Evolutionary conservation across 2,329 filamentous ascomycete genomes (phyloP), one percentile per base, ranked within the genome.

Genomic region (Pseudophaeomoniella oleicola): DNA sequence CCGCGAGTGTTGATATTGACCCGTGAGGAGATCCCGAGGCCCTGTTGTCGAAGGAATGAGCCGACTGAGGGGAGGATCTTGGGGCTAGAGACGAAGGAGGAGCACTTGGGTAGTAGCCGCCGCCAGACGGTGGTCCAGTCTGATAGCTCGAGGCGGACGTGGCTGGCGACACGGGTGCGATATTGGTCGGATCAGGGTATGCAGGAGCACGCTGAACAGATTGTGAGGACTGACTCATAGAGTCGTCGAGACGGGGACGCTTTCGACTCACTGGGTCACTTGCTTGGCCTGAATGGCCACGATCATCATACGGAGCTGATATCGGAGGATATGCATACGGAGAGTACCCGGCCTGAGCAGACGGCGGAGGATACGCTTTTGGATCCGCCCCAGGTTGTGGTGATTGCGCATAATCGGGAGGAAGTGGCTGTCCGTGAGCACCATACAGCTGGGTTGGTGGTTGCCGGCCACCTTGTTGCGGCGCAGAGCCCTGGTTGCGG

Each of bases 391-490:
- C 44, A 35, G 46, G 48, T 15, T 48, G 47, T n/a, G n/a, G n/a
- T 12, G 51, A 46, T 35, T 54, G 56, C 22, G 55, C 55, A 42
- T 64, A 62, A 41, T 58, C 55, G 29, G 61, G 57, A 31, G 60
- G 58, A 19, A 66, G 54, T 34, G 62, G 64, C 44, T 67, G 64
- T 15, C 64, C 64, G 43, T 67, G 64, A 14, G 64, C 63, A 35
- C 64, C 64, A 46, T 67, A 67, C 16, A 68, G 55, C 44, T 60
- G 47, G n/a, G n/a, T n/a, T 17, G 49, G 49, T 17, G 46, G 50
- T 19, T 39, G 39, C 16, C 46, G 42, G 32, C 45, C 45, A 34
- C 42, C 44, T 27, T 33, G 30, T n/a, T 41, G 36, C 35, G 58
- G 57, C 27, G 50, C 54, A 37, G 54, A 49, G 39, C 56, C 53